Evolutionary conservation across 768 basidiomycete species (phyloP).

Genomic region (Hirschioporus abietinus): DNA sequence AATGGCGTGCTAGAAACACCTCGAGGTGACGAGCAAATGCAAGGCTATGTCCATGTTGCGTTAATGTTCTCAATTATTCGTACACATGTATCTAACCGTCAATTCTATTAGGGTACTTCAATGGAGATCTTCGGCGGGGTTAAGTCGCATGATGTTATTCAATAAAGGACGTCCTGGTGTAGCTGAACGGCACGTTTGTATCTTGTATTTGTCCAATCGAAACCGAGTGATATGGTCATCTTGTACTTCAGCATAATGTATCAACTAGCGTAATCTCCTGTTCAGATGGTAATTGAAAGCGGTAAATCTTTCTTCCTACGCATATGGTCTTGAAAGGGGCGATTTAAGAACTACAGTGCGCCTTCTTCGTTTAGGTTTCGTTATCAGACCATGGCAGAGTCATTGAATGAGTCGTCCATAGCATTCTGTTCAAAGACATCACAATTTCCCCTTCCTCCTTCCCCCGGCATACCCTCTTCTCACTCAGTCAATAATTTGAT

Average conservation of each 20-base stretch:
- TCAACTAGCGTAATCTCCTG: too few species aligned
- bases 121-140: neutral
- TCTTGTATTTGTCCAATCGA: neutral
- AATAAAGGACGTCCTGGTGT: neutral
- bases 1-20: neutral
- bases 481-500: slow-evolving; percentile 46
- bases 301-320: too few species aligned
- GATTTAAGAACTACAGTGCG: too few species aligned
- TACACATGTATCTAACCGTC: neutral
- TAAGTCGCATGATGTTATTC: neutral
- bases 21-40: neutral
- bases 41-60: neutral
- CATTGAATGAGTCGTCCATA: too few species aligned
- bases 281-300: too few species aligned
- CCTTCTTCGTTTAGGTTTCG: too few species aligned
- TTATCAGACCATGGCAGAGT: too few species aligned
- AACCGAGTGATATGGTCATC: neutral
- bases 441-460: too few species aligned
- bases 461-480: neutral
- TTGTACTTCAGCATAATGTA: neutral
- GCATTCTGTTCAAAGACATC: neutral
- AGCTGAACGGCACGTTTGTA: neutral
- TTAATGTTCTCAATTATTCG: neutral
- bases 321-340: too few species aligned
- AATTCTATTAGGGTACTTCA: neutral